These are phyloP conservation scores for Botrytis galanthina DNA, from an alignment of 2,329 filamentous ascomycete species.

Conservation along the genomic window DNA sequence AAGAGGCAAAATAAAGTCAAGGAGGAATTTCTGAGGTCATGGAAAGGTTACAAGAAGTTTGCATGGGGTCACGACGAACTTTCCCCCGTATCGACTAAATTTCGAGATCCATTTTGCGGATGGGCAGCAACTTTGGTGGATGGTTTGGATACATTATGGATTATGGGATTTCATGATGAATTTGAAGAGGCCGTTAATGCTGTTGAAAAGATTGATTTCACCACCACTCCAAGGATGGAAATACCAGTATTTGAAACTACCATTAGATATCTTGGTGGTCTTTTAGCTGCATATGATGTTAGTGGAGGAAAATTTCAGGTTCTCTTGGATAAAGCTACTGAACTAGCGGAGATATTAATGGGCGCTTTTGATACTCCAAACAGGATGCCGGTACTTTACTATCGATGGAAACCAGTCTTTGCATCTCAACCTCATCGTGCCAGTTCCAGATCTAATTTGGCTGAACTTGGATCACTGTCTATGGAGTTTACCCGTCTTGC, in stretches of 20 bases:
- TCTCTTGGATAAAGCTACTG: conserved; percentile 67
- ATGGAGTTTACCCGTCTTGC: conserved; percentile 89
- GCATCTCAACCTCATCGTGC: conserved; percentile 64
- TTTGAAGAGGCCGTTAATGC: conserved; percentile 74
- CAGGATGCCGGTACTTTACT: conserved; percentile 82
- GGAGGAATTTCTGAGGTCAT: conserved; percentile 72
- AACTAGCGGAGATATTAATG: conserved; percentile 69
- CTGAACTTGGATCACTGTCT: conserved; percentile 64
- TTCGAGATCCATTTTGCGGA: conserved; percentile 80
- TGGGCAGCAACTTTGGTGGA: conserved; percentile 90
- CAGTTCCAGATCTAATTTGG: conserved; percentile 52
- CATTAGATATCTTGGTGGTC: conserved; percentile 85
- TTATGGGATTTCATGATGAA: conserved; percentile 75
- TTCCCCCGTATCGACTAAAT: conserved; percentile 64
- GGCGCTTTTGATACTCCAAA: conserved; percentile 84
- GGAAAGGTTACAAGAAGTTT: conserved; percentile 75
- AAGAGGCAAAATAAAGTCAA: conserved; percentile 66
- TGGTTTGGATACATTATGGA: conserved; percentile 79
- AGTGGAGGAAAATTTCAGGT: conserved; percentile 67
- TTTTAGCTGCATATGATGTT: conserved; percentile 84
- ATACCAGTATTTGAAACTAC: conserved; percentile 93
- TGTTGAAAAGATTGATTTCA: conserved; percentile 78
- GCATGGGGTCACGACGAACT: conserved; percentile 90
- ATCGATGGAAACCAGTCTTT: conserved; percentile 69
- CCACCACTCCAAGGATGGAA: conserved; percentile 60